Percentiles rank a stretch among this genome's conserved stretches.
phyloP scores from a whole-genome alignment of 1,284 basidiomycete species.

The Ceratobasidium sp. region DNA sequence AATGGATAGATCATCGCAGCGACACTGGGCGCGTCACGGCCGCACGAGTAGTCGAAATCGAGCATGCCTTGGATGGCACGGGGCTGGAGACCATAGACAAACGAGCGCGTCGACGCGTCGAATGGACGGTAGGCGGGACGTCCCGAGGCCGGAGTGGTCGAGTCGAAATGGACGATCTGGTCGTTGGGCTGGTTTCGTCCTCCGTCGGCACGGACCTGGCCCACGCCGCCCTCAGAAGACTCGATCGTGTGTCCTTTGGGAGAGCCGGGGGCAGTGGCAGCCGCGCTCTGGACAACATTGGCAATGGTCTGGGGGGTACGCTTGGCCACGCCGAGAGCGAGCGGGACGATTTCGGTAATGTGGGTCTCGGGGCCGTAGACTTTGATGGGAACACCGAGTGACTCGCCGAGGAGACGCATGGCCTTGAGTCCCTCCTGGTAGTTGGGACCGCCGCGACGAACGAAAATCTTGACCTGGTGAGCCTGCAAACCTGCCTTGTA shows the following conservation, averaged over 20 bases:
- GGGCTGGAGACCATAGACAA: conserved; percentile 98
- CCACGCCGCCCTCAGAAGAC: conserved; percentile 56
- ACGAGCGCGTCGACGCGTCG: conserved; percentile 89
- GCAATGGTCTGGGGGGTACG: conserved; percentile 50
- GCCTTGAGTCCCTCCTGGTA: conserved; percentile 99
- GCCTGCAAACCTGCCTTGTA: conserved; percentile 85
- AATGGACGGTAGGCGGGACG: conserved; percentile 89
- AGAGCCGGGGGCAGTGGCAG: conserved; percentile 53
- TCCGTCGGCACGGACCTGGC: conserved; percentile 80
- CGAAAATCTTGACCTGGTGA: conserved; percentile 91
- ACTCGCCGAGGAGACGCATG: conserved; percentile 97
- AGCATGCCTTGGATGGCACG: conserved; percentile 99
- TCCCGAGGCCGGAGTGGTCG: conserved; percentile 47
- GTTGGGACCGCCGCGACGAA: conserved; percentile 98
- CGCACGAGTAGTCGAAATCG: conserved; percentile 99
- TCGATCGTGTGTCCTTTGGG: conserved; percentile 51
- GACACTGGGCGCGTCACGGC: conserved; percentile 89
- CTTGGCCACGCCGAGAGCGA: conserved; percentile 85
- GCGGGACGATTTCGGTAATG: conserved; percentile 98
- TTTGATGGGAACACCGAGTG: conserved; percentile 94
- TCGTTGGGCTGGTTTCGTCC: conserved; percentile 84
- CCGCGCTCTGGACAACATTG: conserved; percentile 48
- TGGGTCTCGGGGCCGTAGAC: conserved; percentile 98
- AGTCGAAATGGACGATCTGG: conserved; percentile 86
- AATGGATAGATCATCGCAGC: conserved; percentile 99